Percentiles rank a stretch among this genome's conserved stretches.
Evolutionary conservation across 495 filamentous ascomycete genomes (phyloP).

Genomic region (Poronia punctata): DNA sequence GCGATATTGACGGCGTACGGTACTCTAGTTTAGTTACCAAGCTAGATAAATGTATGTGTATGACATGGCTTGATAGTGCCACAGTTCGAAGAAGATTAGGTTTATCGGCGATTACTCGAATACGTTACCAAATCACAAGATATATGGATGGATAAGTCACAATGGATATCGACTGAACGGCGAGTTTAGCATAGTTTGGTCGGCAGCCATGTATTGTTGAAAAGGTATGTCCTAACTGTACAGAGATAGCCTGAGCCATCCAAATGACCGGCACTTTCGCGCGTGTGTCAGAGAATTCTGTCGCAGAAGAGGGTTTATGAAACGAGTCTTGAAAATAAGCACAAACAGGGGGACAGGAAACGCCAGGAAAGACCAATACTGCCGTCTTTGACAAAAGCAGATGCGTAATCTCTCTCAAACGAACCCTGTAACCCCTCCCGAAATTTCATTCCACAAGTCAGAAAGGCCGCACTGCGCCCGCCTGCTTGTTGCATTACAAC

Average conservation of each 20-base stretch:
- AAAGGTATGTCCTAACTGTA: slow-evolving; percentile 24
- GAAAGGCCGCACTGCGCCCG: slow-evolving; percentile 30
- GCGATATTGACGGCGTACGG: too few species aligned
- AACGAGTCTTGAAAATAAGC: slow-evolving; percentile 17
- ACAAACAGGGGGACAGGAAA: slow-evolving; percentile 18
- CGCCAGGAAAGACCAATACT: too few species aligned
- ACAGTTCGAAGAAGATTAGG: too few species aligned
- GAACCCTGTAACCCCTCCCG: slow-evolving; percentile 3
- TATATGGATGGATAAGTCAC: too few species aligned
- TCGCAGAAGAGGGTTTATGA: slow-evolving; percentile 4
- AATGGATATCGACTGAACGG: too few species aligned
- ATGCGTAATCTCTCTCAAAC: not conserved
- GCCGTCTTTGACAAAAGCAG: too few species aligned
- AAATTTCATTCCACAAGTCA: slow-evolving; percentile 23
- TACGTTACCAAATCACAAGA: too few species aligned
- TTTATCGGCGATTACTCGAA: too few species aligned
- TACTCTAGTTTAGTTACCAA: too few species aligned
- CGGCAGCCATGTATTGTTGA: slow-evolving; percentile 24
- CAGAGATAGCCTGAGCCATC: slow-evolving; percentile 21
- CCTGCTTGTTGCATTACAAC: slow-evolving; percentile 46
- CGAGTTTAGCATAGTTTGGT: too few species aligned
- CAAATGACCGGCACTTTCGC: slow-evolving; percentile 35
- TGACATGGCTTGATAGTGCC: too few species aligned
- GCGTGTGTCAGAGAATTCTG: not conserved
- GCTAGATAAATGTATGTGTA: too few species aligned